Evolutionary conservation across 495 filamentous ascomycete genomes (phyloP), one percentile per base, ranked within the genome.

Genomic region (Pyrenopolyporus hunteri): DNA sequence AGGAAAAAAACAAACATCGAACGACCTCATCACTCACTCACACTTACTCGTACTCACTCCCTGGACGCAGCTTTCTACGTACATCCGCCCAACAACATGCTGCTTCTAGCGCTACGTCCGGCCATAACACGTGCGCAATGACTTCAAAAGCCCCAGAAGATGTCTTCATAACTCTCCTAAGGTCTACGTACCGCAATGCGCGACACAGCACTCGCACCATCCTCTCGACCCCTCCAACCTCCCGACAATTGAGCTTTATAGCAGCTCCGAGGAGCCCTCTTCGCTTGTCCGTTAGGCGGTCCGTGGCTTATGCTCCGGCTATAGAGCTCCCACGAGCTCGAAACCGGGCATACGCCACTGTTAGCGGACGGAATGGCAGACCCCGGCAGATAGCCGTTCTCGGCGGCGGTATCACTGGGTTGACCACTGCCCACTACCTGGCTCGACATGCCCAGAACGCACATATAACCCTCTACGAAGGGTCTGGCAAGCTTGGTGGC

Each of bases 351-450:
- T 71, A 59, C 22, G 53, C 66, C 40, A 67, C 66, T 29, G 59
- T 23, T 16, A 55, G 6, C 4, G 63, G 32, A 33, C 55, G 40
- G 68, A 67, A 64, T 52, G 56, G 45, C 28, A 45, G 52, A 33
- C 66, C 70, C 13, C 77, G 77, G 59, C 70, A 83, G 63, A 83
- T 89, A 59, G 92, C 89, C 31, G 81, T 97, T 13, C 73, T 96
- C 10, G 94, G 95, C 29, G 93, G 86, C 50, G 95, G 95, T 45
- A 89, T 99, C 67, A 94, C 93, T 11, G 95, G 95, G 29, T 83
- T 99, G 45, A 84, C 90, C 22, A 81, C 85, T 28, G 93, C 93
- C 14, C 91, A 87, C 75, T 89, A 87, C 70, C 75, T 96, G 11
- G 69, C 83, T 4, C 82, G 82, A 37, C 26, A 73, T 8, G 79